These are phyloP conservation scores for Pichia sp. DNA, from an alignment of 1,139 yeast genomes.

Conservation along the genomic window DNA sequence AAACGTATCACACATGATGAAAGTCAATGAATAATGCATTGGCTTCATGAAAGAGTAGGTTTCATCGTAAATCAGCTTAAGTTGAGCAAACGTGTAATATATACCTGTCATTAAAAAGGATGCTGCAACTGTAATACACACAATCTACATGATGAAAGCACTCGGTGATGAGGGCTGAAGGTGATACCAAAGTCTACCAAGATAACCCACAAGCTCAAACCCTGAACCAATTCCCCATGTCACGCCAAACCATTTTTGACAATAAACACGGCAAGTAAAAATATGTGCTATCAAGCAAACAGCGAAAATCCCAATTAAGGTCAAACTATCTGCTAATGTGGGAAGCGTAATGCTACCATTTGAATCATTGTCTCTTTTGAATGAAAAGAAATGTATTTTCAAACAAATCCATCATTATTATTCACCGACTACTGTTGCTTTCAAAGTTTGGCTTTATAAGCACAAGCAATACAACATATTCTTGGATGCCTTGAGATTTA, in stretches of 20 bases:
- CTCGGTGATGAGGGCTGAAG: not conserved
- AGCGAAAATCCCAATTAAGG: not conserved
- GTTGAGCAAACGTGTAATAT: slow-evolving; percentile 61
- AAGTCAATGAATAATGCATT: slow-evolving; percentile 7
- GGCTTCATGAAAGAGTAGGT: slow-evolving; percentile 41
- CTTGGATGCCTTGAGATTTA: no score
- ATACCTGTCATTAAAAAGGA: slow-evolving; percentile 72
- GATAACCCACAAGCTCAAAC: slow-evolving; percentile 1
- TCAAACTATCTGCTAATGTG: no score
- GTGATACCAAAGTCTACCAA: not conserved
- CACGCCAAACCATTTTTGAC: not conserved
- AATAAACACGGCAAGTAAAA: not conserved
- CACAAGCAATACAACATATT: no score
- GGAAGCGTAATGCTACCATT: no score
- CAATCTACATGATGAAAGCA: slow-evolving; percentile 2
- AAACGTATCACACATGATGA: slow-evolving; percentile 9
- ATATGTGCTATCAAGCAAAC: not conserved
- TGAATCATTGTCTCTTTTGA: no score
- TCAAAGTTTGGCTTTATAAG: no score
- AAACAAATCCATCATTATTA: no score
- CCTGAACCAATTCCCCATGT: slow-evolving; percentile 1
- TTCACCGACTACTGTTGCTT: no score
- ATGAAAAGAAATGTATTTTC: no score
- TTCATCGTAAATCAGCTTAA: slow-evolving; percentile 58
- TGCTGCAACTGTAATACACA: slow-evolving; percentile 4